Evolutionary conservation across 129 eudicot genomes (phyloP), one percentile per base, ranked within the genome.

Genomic region (Escallonia herrerae): DNA sequence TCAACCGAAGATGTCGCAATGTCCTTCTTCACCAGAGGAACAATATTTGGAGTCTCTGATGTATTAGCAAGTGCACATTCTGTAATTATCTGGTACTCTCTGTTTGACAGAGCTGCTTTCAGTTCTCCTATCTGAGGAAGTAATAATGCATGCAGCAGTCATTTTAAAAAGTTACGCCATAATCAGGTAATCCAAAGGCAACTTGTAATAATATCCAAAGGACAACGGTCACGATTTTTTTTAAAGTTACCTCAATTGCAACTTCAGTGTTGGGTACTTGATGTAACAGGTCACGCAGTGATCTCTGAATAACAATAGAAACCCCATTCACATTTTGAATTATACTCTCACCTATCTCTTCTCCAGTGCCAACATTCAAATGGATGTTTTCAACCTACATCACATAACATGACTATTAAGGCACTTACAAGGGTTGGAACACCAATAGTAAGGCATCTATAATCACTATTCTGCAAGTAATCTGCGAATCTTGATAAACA

Each of bases 261-360:
- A 84, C 91, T 81, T 93, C 98, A 51, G 52, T 60, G 63, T 83
- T 80, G 6, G 98, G 96, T 65, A 85, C 62, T 81, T 81, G 95
- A 83, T 88, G 95, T 58, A 78, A 75, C 82, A 93, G 74, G 81
- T 93, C 98, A 67, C 98, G 98, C 47, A 93, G 98, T 60, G 96
- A 78, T 64, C 98, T 84, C 67, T 63, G 85, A 67, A 93, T 72
- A 72, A 82, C 79, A 70, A 93, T 69, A 41, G 83, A 81, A 70
- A 93, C 85, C 8, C 98, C 98, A 72, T 85, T 83, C 78, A 93
- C 96, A 65, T 88, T 91, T 52, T 88, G 95, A 68, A 93, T 86
- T 64, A 93, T 88, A 69, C 91, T 93, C 69, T 85, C 98, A 72
- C 98, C 90, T 70, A 93, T 52, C 54, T 88, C 91, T 33, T 81